Conservation (phyloP, 495 filamentous ascomycete genomes). For the Penicillium lagena region DNA sequence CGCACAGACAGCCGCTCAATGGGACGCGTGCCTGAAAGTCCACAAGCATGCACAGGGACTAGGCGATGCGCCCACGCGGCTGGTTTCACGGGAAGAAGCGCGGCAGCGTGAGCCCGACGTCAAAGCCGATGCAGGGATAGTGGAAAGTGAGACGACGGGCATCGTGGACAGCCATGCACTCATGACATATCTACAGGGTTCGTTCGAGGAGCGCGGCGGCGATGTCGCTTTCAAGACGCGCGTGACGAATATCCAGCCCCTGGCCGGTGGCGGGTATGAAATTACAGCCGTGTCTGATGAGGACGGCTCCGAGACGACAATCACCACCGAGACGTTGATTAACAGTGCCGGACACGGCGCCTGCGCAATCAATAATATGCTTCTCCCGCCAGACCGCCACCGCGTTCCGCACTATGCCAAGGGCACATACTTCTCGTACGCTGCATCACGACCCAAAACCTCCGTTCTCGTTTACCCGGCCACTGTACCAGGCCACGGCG, state of each 20-base stretch:
- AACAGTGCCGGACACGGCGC: conserved; percentile 84
- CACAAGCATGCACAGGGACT: conserved; percentile 60
- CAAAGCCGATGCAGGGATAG: conserved; percentile 58
- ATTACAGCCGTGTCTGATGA: conserved; percentile 43
- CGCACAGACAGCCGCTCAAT: conserved; percentile 69
- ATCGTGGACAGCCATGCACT: conserved; percentile 84
- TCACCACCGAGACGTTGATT: conserved; percentile 70
- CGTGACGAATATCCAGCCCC: conserved; percentile 53
- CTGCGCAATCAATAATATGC: conserved; percentile 71
- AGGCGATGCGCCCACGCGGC: conserved; percentile 62
- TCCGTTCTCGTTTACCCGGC: conserved; percentile 81
- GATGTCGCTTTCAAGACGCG: conserved; percentile 57
- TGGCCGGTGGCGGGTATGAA: conserved; percentile 48
- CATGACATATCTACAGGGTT: conserved; percentile 73
- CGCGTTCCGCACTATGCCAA: conserved; percentile 75
- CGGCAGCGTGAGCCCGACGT: conserved; percentile 65
- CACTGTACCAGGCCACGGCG: conserved; percentile 69
- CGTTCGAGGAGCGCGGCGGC: conserved; percentile 72
- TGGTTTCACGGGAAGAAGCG: conserved; percentile 57
- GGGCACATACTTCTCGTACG: conserved; percentile 91
- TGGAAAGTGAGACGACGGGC: conserved; percentile 79
- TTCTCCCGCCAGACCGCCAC: conserved; percentile 56
- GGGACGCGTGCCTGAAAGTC: conserved; percentile 55
- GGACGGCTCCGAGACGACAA: conserved; percentile 37
- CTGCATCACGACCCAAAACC: conserved; percentile 55